Evolutionary conservation across 495 filamentous ascomycete species (phyloP), one percentile per base, ranked within the genome.

Genomic region (Penicillium canescens): DNA sequence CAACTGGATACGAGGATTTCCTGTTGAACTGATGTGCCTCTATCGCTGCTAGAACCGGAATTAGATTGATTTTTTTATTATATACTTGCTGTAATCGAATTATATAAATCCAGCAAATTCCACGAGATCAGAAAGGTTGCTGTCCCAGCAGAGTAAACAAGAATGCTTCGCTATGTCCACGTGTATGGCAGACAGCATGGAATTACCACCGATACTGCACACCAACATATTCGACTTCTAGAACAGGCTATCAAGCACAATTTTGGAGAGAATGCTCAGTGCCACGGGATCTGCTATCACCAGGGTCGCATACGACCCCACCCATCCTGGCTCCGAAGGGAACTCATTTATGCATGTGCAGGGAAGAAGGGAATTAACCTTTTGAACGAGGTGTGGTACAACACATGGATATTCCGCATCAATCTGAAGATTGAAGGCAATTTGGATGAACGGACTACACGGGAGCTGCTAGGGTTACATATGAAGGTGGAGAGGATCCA

Each of bases 261-360:
- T 16, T 45, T 45, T 16, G 13, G 3, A 24, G 42, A 13, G 4
- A 34, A 7, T 34, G 26, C 26, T 33, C 13, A 45, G 7, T 45
- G n/a, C 3, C n/a, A 45, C 7, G n/a, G 42, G 1, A 33, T 12
- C 0, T 45, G 26, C 26, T 45, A 21, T 20, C n/a, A 45, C 6
- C 26, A 45, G 7, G n/a, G 14, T 45, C n/a, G 26, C n/a, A 45
- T 18, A 34, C n/a, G 12, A 12, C 28, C 28, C n/a, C 14, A 45
- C 42, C 42, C n/a, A 45, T 45, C 42, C n/a, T 45, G 13, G 42
- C 42, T 45, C 42, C n/a, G 26, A 34, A 45, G 9, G n/a, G 28
- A 45, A 4, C 4, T 45, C 4, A n/a, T 45, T 8, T 45, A 45
- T 34, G 26, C n/a, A 45, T 45, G 13, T 45, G 26, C 14, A 18